Evolutionary conservation across 2,329 filamentous ascomycete genomes (phyloP), one percentile per base, ranked within the genome.

Genomic region (Fusarium sp.): DNA sequence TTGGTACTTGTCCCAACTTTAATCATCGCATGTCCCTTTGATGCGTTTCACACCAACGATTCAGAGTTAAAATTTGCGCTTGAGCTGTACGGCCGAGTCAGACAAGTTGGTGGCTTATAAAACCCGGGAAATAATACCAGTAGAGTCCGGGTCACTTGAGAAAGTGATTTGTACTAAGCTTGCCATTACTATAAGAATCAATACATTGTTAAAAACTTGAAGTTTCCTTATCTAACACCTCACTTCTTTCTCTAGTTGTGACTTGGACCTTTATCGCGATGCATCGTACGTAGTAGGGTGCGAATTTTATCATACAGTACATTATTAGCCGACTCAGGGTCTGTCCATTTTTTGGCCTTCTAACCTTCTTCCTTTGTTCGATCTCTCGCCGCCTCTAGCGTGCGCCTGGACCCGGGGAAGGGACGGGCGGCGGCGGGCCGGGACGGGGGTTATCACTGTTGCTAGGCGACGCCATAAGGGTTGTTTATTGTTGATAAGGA

Each of bases 341-440:
- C 41, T 44, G 48, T 59, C 47, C 33, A 38, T 63, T 57, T 43
- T n/a, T 20, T 35, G n/a, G 20, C 16, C 37, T 53, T 44, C 49
- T 20, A 44, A 29, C 26, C 49, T 46, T 65, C 35, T 64, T 48
- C 15, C 33, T 43, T 48, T 41, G 20, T 58, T 59, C 59, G 61
- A 52, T 48, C 41, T 62, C 47, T 57, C n/a, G 8, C 26, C n/a
- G 8, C 26, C 31, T 33, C 43, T 68, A 64, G 65, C 57, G 63
- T 41, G 63, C 48, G 50, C 63, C 41, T 29, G 52, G 55, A 31
- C 57, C 47, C 35, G 21, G 53, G 65, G 48, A 33, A 28, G 57
- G 48, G 39, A 52, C 63, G 50, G 64, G 54, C 57, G 57, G 57
- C 57, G 63, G 46, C 57, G 65, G 65, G 63, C 58, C 65, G 65